A percentile compares a stretch with the other conserved stretches of the same genome.
These are phyloP conservation scores for Ceratocystis diversiconidia DNA, from an alignment of 2,329 filamentous ascomycete species.

Conservation along the genomic window DNA sequence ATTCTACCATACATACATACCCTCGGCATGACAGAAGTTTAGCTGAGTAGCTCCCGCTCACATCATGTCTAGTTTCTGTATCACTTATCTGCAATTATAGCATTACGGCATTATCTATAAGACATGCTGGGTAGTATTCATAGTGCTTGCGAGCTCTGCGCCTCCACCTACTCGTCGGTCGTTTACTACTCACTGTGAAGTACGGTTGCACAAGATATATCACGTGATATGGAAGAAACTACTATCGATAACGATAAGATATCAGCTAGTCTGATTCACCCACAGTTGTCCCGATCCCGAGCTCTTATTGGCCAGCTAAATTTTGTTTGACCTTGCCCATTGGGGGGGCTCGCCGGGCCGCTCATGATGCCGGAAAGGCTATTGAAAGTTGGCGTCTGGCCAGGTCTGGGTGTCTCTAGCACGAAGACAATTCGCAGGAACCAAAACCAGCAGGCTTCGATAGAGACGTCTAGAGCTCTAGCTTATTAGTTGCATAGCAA, in stretches of 20 bases:
- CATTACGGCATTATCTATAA: too few species aligned
- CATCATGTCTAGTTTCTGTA: too few species aligned
- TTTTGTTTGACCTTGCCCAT: not conserved
- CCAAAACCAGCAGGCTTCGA: not conserved
- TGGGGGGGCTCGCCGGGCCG: not conserved
- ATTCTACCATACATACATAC: too few species aligned
- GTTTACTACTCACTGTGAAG: too few species aligned
- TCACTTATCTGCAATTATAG: too few species aligned
- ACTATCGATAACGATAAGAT: not conserved
- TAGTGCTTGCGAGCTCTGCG: not conserved
- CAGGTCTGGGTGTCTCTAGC: not conserved
- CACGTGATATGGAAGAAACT: not conserved
- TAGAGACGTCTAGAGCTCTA: not conserved
- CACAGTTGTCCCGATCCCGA: conserved; percentile 1
- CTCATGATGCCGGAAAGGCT: conserved; percentile 4
- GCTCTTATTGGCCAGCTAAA: conserved; percentile 7
- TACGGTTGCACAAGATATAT: too few species aligned
- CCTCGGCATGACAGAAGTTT: too few species aligned
- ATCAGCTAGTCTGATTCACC: not conserved
- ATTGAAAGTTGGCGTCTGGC: not conserved
- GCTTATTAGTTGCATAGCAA: not conserved
- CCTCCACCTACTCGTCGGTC: not conserved
- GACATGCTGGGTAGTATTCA: too few species aligned
- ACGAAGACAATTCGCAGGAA: not conserved
- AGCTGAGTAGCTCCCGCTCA: too few species aligned